Evolutionary conservation across 805 yeast genomes (phyloP), one percentile per base, ranked within the genome.

Genomic region (Starmerella gropengiesseri): DNA sequence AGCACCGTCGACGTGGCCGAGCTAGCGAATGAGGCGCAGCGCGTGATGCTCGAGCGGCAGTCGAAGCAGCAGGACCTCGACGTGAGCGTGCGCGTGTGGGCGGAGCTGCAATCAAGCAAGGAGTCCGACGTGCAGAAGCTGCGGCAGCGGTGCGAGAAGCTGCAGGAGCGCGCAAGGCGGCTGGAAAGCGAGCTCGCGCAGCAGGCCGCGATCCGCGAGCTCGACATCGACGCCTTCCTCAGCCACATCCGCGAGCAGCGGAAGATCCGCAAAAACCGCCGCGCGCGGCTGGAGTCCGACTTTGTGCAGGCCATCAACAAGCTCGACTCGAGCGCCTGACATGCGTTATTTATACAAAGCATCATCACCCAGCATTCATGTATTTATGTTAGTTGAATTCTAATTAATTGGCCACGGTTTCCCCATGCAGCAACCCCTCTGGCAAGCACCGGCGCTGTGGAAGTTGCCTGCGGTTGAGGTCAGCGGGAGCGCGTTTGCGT

Each of bases 241-340:
- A 29, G 17, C 9, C 37, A 35, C 41, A n/a, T 49, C 8, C 29
- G 40, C 13, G 41, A 34, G 16, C 47, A 49, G 36, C 33, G 47
- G 11, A 40, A 20, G 20, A 32, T 8, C 12, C 48, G 49, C 19
- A 47, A 46, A 31, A 22, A 34, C 26, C 45, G 44, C 14, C 29
- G 52, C 5, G 44, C 39, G 9, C 41, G 41, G 13, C 33, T 48
- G 12, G 52, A 48, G 30, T 19, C 44, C 27, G 50, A 48, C 14
- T 43, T 42, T 35, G 21, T 14, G 8, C 16, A 21, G 18, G 49
- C 52, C 8, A 48, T 47, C 30, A 23, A 34, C 4, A 46, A 37
- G 39, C 45, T 47, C 27, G 34, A 31, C n/a, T n/a, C n/a, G n/a
- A 6, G 31, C 21, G 9, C 9, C 14, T 11, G 11, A 11, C 11